Conservation (phyloP, 768 basidiomycete species). For the Tulasnella sp. region DNA sequence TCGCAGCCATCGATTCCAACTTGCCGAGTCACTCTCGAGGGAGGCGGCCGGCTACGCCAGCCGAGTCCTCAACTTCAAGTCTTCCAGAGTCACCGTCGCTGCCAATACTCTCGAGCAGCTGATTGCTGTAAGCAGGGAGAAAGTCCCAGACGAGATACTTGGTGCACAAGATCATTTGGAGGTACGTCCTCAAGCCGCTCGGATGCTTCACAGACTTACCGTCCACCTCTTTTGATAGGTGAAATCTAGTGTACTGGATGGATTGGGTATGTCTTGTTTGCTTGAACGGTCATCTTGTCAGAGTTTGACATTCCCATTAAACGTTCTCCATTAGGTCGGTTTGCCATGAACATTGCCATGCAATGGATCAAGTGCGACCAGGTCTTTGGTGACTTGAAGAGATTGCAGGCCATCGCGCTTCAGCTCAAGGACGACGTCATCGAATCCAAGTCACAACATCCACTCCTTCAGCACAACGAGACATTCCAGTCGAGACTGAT, state of each 20-base stretch:
- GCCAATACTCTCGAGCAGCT: constrained; percentile 75
- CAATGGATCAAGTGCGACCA: constrained; percentile 58
- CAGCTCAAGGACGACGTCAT: constrained; percentile 66
- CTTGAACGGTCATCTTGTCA: too few relatives aligned
- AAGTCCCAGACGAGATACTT: constrained; percentile 71
- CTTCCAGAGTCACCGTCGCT: constrained; percentile 31
- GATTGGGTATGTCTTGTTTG: constrained; percentile 29
- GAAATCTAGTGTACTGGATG: constrained; percentile 55
- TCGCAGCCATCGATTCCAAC: constrained; percentile 61
- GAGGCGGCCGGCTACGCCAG: constrained; percentile 70
- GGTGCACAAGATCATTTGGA: constrained; percentile 84
- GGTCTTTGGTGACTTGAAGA: constrained; percentile 70
- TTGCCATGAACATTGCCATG: constrained; percentile 13
- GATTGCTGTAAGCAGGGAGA: constrained; percentile 42
- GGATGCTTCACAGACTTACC: too few relatives aligned
- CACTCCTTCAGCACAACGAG: constrained; percentile 52
- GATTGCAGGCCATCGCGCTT: constrained; percentile 56
- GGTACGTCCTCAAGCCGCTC: too few relatives aligned
- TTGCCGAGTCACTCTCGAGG: constrained; percentile 71
- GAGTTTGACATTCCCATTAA: too few relatives aligned
- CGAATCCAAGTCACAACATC: constrained; percentile 56
- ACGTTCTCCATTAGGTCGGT: background rate
- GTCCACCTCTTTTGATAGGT: too few relatives aligned
- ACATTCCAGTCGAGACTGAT: constrained; percentile 54
- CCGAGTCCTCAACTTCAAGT: constrained; percentile 33